phyloP scores from a whole-genome alignment of 2,329 filamentous ascomycete species.

The Leptographium wingfieldii region DNA sequence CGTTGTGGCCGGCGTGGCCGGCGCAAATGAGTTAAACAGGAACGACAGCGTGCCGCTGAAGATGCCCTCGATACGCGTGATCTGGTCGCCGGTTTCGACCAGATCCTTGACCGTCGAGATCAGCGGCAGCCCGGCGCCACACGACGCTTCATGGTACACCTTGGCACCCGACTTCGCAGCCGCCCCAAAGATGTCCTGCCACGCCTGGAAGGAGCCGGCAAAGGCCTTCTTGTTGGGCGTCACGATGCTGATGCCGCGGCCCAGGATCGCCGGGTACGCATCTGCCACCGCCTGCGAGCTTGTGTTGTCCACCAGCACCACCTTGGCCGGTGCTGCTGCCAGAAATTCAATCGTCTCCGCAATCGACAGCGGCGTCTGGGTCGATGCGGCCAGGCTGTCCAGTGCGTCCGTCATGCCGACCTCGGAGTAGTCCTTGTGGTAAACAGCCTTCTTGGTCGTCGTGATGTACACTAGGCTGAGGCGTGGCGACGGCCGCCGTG shows the following conservation, averaged over 20 bases:
- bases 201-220: conserved; percentile 66
- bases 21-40: conserved; percentile 94
- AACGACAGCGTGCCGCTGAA: conserved; percentile 98
- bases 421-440: conserved; percentile 58
- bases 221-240: conserved; percentile 99
- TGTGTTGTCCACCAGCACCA: conserved; percentile 89
- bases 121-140: conserved; percentile 85
- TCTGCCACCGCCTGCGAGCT: conserved; percentile 78
- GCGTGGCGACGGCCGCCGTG: conserved; percentile 53
- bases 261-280: conserved; percentile 68
- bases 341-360: conserved; percentile 68
- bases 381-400: conserved; percentile 50
- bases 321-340: conserved; percentile 60
- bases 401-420: conserved; percentile 30
- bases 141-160: conserved; percentile 90
- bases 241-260: conserved; percentile 75
- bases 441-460: conserved; percentile 72
- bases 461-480: conserved; percentile 75
- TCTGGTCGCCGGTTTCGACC: conserved; percentile 83
- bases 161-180: conserved; percentile 61
- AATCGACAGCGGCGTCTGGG: conserved; percentile 52
- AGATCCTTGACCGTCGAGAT: conserved; percentile 89
- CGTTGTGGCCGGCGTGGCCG: conserved; percentile 55
- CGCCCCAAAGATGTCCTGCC: conserved; percentile 74
- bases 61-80: conserved; percentile 88